These are phyloP conservation scores for Phytophthora ramorum DNA, from an alignment of 352 stramenopile species.

Conservation along the genomic window DNA sequence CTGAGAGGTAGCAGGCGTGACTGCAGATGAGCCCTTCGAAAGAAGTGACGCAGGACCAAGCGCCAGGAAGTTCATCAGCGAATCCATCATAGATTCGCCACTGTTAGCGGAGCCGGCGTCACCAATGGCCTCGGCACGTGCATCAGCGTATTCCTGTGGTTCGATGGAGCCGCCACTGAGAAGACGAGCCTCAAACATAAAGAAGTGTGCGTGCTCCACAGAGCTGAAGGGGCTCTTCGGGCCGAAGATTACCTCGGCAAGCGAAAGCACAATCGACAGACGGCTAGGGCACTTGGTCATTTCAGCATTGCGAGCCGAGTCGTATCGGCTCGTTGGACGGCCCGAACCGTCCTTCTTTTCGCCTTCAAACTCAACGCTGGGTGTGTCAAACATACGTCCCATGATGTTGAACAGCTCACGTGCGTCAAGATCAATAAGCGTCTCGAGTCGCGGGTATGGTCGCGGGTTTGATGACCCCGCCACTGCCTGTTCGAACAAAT, in stretches of 20 bases:
- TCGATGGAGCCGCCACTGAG: conserved; percentile 87
- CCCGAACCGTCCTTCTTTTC: conserved; percentile 75
- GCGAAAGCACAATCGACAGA: conserved; percentile 84
- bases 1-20: conserved; percentile 59
- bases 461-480: conserved; percentile 35
- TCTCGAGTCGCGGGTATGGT: conserved; percentile 85
- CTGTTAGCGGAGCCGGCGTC: conserved; percentile 42
- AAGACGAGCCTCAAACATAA: conserved; percentile 90
- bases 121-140: conserved; percentile 61
- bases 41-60: conserved; percentile 75
- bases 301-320: conserved; percentile 75
- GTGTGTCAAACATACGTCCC: conserved; percentile 80
- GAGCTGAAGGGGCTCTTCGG: conserved; percentile 71
- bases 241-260: conserved; percentile 84
- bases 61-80: conserved; percentile 89
- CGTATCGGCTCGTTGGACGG: conserved; percentile 72
- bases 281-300: conserved; percentile 82
- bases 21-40: conserved; percentile 46
- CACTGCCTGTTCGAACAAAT: conserved; percentile 85
- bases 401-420: conserved; percentile 87
- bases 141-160: conserved; percentile 82
- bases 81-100: conserved; percentile 87
- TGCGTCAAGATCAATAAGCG: conserved; percentile 79
- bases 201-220: conserved; percentile 88
- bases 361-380: conserved; percentile 87